Conservation (phyloP, 2,329 filamentous ascomycete genomes). For the Penicillium hordei region DNA sequence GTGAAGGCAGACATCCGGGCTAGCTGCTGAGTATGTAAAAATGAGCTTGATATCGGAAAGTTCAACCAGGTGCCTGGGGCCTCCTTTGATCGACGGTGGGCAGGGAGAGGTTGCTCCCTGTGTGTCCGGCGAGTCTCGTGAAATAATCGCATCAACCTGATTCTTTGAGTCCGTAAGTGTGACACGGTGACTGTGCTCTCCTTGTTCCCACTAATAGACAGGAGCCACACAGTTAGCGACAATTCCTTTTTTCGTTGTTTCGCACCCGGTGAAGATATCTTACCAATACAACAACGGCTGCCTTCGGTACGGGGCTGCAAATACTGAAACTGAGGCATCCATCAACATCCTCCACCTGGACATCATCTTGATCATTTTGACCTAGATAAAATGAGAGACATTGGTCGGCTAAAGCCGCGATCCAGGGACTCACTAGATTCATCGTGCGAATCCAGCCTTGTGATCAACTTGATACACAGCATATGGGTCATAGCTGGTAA, state of each 20-base stretch:
- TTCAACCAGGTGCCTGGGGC: constrained; percentile 31
- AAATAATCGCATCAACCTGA: constrained; percentile 36
- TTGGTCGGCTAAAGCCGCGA: constrained; percentile 26
- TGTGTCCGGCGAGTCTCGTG: constrained; percentile 25
- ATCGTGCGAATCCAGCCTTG: constrained; percentile 23
- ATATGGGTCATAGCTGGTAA: neutral
- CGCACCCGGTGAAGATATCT: neutral
- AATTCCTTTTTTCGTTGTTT: neutral
- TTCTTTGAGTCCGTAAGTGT: constrained; percentile 38
- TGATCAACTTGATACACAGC: neutral
- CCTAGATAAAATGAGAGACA: constrained; percentile 24
- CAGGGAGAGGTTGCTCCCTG: constrained; percentile 22
- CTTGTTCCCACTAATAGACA: constrained; percentile 29
- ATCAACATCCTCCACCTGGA: constrained; percentile 35
- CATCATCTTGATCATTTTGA: constrained; percentile 6
- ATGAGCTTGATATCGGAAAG: constrained; percentile 39
- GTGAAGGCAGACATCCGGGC: constrained; percentile 27
- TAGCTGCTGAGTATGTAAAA: constrained; percentile 28
- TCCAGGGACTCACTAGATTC: constrained; percentile 26
- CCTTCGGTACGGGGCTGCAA: neutral
- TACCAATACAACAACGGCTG: constrained; percentile 28
- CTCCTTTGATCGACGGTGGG: constrained; percentile 18
- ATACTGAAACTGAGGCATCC: constrained; percentile 34
- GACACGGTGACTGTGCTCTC: constrained; percentile 17
- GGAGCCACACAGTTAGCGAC: neutral